Conservation (phyloP, 805 yeast genomes). For the Cyberlindnera sargentensis region DNA sequence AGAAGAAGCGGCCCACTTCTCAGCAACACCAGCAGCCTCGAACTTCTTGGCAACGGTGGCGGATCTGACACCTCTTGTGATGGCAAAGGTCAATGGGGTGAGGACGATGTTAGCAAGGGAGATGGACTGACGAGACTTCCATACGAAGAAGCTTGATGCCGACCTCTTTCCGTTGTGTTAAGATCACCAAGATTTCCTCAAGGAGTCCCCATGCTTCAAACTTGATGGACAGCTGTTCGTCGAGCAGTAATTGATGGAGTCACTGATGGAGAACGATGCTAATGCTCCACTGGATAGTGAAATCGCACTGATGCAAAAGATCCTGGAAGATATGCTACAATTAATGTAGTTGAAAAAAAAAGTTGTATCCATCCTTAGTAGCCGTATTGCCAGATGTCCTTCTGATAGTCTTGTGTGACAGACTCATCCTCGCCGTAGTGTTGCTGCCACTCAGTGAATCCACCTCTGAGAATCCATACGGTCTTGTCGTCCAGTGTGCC, state of each 20-base stretch:
- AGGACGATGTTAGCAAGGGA: constrained; percentile 81
- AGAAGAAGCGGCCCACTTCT: constrained; percentile 89
- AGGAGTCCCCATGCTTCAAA: too few species aligned
- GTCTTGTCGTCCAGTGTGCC: constrained; percentile 29
- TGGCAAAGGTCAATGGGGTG: constrained; percentile 83
- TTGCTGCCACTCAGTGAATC: constrained; percentile 80
- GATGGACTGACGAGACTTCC: constrained; percentile 68
- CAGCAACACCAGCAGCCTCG: constrained; percentile 80
- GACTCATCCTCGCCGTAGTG: constrained; percentile 57
- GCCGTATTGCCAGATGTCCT: constrained; percentile 31
- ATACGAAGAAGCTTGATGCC: too few species aligned
- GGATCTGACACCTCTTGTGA: constrained; percentile 95
- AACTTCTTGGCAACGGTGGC: constrained; percentile 85
- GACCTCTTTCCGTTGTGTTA: too few species aligned
- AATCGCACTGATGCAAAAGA: too few species aligned
- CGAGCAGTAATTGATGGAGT: too few species aligned
- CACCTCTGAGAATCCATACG: constrained; percentile 75
- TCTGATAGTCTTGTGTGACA: constrained; percentile 57
- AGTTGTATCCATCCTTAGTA: too few species aligned
- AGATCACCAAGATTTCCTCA: too few species aligned
- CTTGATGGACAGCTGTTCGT: too few species aligned
- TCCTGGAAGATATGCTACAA: too few species aligned
- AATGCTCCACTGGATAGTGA: too few species aligned
- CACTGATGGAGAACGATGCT: too few species aligned
- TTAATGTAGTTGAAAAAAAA: too few species aligned